Percentiles rank a stretch among this genome's conserved stretches.
These are phyloP conservation scores for Sanghuangporus sanghuang DNA, from an alignment of 1,284 basidiomycete species.

Conservation along the genomic window DNA sequence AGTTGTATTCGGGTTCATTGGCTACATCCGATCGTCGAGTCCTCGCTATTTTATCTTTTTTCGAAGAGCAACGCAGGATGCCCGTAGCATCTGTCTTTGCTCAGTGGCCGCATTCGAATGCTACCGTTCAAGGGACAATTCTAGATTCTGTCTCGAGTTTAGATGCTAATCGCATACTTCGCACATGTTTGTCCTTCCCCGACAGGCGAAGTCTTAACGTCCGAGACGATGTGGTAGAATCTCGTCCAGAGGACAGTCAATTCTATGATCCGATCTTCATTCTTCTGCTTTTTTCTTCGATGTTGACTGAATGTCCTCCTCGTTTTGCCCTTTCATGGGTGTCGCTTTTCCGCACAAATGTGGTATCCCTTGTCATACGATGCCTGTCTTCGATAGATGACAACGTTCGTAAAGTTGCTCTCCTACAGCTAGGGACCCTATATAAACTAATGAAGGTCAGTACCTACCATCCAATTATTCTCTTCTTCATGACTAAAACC, in stretches of 20 bases:
- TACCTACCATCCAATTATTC: slow-evolving; percentile 2
- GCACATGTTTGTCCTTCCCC: slow-evolving; percentile 74
- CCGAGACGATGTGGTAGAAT: slow-evolving; percentile 29
- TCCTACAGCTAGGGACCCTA: slow-evolving; percentile 48
- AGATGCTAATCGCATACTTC: slow-evolving; percentile 64
- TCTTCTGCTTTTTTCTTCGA: slow-evolving; percentile 60
- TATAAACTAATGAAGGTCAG: slow-evolving; percentile 53
- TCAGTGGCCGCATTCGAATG: slow-evolving; percentile 52
- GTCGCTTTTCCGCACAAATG: slow-evolving; percentile 78
- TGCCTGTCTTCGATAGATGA: slow-evolving; percentile 67
- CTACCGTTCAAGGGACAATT: slow-evolving; percentile 37
- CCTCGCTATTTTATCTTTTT: slow-evolving; percentile 71
- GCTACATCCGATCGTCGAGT: slow-evolving; percentile 59
- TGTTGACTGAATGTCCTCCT: slow-evolving; percentile 52
- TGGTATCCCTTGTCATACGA: slow-evolving; percentile 70
- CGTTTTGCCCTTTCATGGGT: slow-evolving; percentile 75
- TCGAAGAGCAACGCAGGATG: slow-evolving; percentile 66
- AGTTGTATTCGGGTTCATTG: slow-evolving; percentile 71
- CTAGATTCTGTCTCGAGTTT: slow-evolving; percentile 68
- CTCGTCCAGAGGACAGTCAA: slow-evolving; percentile 28
- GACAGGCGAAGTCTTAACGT: slow-evolving; percentile 39
- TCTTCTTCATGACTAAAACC: background rate
- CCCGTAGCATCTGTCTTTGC: slow-evolving; percentile 59
- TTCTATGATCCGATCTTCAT: slow-evolving; percentile 85
- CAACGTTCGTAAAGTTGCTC: slow-evolving; percentile 52